Evolutionary conservation across 192 early-diverging fungal species (phyloP).

Genomic region (Podochytrium sp.): DNA sequence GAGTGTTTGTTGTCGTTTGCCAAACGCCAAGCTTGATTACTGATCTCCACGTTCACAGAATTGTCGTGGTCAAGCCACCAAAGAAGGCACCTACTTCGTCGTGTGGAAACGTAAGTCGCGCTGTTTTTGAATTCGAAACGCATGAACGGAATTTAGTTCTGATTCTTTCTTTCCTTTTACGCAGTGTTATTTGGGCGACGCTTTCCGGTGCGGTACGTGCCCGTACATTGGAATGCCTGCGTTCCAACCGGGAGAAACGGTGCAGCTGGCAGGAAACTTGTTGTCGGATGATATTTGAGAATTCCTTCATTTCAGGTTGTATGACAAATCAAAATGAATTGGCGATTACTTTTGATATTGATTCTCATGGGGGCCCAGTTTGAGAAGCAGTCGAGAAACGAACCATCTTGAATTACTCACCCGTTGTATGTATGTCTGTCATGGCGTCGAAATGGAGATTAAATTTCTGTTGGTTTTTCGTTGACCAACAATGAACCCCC

Average conservation of each 20-base stretch:
- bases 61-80: conserved; percentile 31
- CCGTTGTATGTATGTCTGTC: too few relatives aligned
- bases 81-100: conserved; percentile 54
- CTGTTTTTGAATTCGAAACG: background rate
- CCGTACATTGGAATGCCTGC: conserved; percentile 97
- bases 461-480: too few relatives aligned
- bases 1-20: background rate
- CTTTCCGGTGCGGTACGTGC: conserved; percentile 94
- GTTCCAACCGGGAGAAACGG: conserved; percentile 93
- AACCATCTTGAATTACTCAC: too few relatives aligned
- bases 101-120: conserved; percentile 61
- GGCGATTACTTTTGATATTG: too few relatives aligned
- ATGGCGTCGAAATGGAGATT: too few relatives aligned
- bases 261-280: conserved; percentile 80
- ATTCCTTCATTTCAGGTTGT: background rate
- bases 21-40: background rate
- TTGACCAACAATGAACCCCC: too few relatives aligned
- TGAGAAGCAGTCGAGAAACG: too few relatives aligned
- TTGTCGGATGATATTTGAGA: conserved; percentile 67
- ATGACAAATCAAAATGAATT: too few relatives aligned
- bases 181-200: conserved; percentile 92
- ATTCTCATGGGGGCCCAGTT: too few relatives aligned
- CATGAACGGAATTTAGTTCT: background rate
- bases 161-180: conserved; percentile 18
- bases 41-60: too few relatives aligned